These are phyloP conservation scores for Chlamydomonas schloesseri DNA, from an alignment of 139 green algal species.

Conservation along the genomic window DNA sequence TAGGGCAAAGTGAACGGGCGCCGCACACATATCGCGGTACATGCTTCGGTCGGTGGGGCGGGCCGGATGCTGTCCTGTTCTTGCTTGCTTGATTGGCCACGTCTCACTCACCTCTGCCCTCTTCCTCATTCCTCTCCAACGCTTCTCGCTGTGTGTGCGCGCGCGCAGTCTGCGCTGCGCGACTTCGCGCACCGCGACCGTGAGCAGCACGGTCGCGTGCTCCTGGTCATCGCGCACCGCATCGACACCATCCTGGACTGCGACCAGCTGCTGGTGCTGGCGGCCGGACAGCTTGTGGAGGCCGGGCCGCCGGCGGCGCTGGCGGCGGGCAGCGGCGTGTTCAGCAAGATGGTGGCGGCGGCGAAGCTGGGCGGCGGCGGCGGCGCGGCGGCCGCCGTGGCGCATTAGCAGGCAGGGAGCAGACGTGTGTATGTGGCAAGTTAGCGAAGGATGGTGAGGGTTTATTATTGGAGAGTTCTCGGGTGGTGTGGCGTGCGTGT, in stretches of 20 bases:
- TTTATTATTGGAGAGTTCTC: too few species aligned
- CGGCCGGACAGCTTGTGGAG: conserved; percentile 79
- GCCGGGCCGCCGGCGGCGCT: conserved; percentile 70
- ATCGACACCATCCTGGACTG: conserved; percentile 92
- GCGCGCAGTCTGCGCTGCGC: conserved; percentile 49
- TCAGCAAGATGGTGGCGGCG: conserved; percentile 51
- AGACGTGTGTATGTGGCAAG: too few species aligned
- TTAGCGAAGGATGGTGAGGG: too few species aligned
- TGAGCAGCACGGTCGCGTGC: conserved; percentile 56
- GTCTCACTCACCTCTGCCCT: too few species aligned
- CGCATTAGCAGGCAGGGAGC: too few species aligned
- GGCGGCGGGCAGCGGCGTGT: conserved; percentile 46
- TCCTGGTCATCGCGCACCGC: conserved; percentile 85
- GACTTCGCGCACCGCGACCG: conserved; percentile 47
- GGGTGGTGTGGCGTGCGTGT: too few species aligned
- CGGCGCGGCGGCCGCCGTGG: not conserved
- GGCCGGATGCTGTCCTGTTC: too few species aligned
- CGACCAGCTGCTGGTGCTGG: conserved; percentile 87
- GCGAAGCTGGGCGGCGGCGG: not conserved
- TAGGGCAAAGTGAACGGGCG: not conserved
- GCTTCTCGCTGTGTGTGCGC: too few species aligned
- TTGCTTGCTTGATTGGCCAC: too few species aligned
- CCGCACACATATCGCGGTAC: too few species aligned
- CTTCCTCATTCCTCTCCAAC: too few species aligned
- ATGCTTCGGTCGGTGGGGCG: too few species aligned